Percentiles rank a stretch among this genome's conserved stretches.
These are phyloP conservation scores for Rehmannia glutinosa DNA, from an alignment of 257 asterid genomes.

Conservation along the genomic window DNA sequence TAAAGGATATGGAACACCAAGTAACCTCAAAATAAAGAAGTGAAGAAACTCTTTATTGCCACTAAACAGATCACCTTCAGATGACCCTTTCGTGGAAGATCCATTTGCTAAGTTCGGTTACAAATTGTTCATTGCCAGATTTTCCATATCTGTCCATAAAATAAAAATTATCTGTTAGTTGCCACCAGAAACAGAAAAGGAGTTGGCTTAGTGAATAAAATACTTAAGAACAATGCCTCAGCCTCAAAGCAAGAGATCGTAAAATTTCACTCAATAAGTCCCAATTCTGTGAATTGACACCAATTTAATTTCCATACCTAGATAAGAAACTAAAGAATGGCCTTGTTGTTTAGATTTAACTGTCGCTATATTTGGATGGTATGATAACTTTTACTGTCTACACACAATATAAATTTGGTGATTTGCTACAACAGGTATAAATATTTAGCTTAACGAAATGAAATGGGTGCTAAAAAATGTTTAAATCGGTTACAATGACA, in stretches of 20 bases:
- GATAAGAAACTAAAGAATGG: neutral
- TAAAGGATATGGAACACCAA: neutral
- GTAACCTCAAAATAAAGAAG: conserved; percentile 1
- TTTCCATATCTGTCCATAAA: conserved; percentile 50
- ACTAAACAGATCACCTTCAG: conserved; percentile 49
- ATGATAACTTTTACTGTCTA: neutral
- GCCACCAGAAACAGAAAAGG: conserved; percentile 13
- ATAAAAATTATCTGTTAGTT: conserved; percentile 15
- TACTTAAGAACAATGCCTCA: neutral
- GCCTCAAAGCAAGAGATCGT: neutral
- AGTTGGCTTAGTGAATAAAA: neutral
- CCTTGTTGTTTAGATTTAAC: neutral
- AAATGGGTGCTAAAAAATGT: neutral
- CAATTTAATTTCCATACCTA: neutral
- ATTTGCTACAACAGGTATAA: neutral
- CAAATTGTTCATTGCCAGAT: conserved; percentile 80
- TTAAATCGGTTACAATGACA: neutral
- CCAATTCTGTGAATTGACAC: neutral
- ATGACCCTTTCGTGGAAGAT: conserved; percentile 90
- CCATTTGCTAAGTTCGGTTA: conserved; percentile 82
- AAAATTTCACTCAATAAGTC: neutral
- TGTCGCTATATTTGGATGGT: neutral
- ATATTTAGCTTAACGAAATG: neutral
- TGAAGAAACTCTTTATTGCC: neutral
- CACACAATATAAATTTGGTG: neutral